Evolutionary conservation across 2,329 filamentous ascomycete genomes (phyloP), one percentile per base, ranked within the genome.

Genomic region (Ophiostoma pallidulum): DNA sequence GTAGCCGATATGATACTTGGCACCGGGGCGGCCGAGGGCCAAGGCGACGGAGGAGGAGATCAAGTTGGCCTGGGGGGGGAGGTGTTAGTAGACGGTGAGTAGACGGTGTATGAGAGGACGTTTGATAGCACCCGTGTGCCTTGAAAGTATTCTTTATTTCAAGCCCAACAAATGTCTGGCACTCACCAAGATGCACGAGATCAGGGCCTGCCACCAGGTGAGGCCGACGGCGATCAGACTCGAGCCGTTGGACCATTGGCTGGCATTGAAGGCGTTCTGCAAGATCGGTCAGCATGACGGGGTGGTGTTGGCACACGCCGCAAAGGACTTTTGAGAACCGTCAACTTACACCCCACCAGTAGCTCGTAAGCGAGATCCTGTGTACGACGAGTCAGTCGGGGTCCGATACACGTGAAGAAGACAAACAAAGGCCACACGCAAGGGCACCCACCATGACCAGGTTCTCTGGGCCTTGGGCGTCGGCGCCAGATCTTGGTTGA

Each of bases 1-100:
- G 39, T 49, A 54, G 28, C 50, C 50, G 13, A 54, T 47, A 37
- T 52, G 51, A 33, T 54, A 54, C 4, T 14, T 33, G 20, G 53
- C 53, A 3, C 51, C 53, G 4, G 47, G 39, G 1, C 52, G 40
- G 9, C 44, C 47, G 7, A 52, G 18, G 3, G 44, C 42, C 3
- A 50, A 24, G 9, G 44, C 48, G 20, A 46, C 48, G 0, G 36
- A 19, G 8, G 44, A 52, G 2, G 47, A 50, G 19, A 50, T 20
- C 3, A 41, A 16, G 18, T 45, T 47, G 35, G 47, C 46, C 41
- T 44, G 7, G n/a, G n/a, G n/a, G n/a, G n/a, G n/a, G n/a, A n/a
- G n/a, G n/a, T n/a, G n/a, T n/a, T n/a, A n/a, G n/a, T n/a, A n/a
- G n/a, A n/a, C n/a, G n/a, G n/a, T n/a, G n/a, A n/a, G n/a, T n/a